Evolutionary conservation across 225 moss, liverwort and hornwort genomes (phyloP).

Genomic region (Antitrichia curtipendula): DNA sequence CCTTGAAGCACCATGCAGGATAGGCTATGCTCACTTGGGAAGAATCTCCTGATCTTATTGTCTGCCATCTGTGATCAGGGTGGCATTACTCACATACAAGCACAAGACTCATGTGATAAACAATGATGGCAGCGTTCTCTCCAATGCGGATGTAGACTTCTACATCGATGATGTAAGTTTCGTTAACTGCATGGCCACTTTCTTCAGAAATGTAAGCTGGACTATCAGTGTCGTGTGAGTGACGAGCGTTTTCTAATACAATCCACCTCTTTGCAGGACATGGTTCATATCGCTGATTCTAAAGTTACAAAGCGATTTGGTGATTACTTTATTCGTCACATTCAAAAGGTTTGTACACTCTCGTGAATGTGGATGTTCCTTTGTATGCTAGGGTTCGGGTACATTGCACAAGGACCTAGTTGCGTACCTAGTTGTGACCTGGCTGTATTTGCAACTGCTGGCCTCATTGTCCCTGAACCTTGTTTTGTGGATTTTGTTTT

Average conservation of each 20-base stretch:
- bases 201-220: not conserved
- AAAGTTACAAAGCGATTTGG: slow-evolving; percentile 95
- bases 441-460: not conserved
- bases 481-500: not conserved
- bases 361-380: not conserved
- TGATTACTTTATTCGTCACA: slow-evolving; percentile 96
- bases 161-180: slow-evolving; percentile 77
- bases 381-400: not conserved
- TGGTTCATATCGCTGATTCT: slow-evolving; percentile 96
- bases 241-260: not conserved
- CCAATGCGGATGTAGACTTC: slow-evolving; percentile 96
- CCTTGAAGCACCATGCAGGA: not conserved
- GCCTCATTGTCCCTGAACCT: not conserved
- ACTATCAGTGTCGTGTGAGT: not conserved
- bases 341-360: slow-evolving; percentile 46
- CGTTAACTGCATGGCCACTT: not conserved
- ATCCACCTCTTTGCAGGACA: slow-evolving; percentile 37
- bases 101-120: slow-evolving; percentile 97
- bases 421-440: not conserved
- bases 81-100: slow-evolving; percentile 92
- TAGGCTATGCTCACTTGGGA: not conserved
- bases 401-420: not conserved
- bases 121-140: slow-evolving; percentile 78
- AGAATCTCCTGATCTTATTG: not conserved
- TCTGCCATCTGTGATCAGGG: slow-evolving; percentile 18